phyloP scores from a whole-genome alignment of 371 early-diverging fungal species.

The Mortierella polycephala region DNA sequence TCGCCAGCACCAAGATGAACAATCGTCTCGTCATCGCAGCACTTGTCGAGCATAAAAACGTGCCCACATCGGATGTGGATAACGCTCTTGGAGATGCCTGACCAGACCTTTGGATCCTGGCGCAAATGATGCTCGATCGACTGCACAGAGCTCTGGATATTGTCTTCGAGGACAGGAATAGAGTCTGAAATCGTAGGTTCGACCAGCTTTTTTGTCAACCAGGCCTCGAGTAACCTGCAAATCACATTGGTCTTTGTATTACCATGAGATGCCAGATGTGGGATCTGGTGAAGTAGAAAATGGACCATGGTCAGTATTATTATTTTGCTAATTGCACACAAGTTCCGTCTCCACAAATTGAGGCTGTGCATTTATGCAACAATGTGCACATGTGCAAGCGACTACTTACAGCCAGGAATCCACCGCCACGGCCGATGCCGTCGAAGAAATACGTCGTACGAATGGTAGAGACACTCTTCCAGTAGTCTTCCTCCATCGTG shows the following conservation, averaged over 20 bases:
- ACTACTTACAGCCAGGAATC: slow-evolving; percentile 43
- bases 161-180: slow-evolving; percentile 47
- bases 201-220: slow-evolving; percentile 48
- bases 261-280: slow-evolving; percentile 52
- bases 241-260: slow-evolving; percentile 46
- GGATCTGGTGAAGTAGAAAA: slow-evolving; percentile 25
- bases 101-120: slow-evolving; percentile 38
- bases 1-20: slow-evolving; percentile 49
- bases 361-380: neutral
- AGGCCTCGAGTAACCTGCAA: slow-evolving; percentile 36
- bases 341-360: neutral
- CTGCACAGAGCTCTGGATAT: slow-evolving; percentile 36
- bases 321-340: too few species aligned
- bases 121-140: slow-evolving; percentile 39
- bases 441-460: slow-evolving; percentile 55
- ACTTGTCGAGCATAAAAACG: slow-evolving; percentile 47
- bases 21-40: slow-evolving; percentile 50
- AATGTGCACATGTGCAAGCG: neutral
- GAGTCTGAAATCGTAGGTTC: slow-evolving; percentile 52
- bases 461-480: slow-evolving; percentile 52
- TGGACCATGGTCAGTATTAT: neutral
- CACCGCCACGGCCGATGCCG: slow-evolving; percentile 52
- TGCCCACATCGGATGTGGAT: slow-evolving; percentile 48
- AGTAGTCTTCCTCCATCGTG: slow-evolving; percentile 47
- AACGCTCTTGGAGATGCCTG: slow-evolving; percentile 40